Evolutionary conservation across 2,329 filamentous ascomycete species (phyloP).

Genomic region (Colletotrichum trifolii): DNA sequence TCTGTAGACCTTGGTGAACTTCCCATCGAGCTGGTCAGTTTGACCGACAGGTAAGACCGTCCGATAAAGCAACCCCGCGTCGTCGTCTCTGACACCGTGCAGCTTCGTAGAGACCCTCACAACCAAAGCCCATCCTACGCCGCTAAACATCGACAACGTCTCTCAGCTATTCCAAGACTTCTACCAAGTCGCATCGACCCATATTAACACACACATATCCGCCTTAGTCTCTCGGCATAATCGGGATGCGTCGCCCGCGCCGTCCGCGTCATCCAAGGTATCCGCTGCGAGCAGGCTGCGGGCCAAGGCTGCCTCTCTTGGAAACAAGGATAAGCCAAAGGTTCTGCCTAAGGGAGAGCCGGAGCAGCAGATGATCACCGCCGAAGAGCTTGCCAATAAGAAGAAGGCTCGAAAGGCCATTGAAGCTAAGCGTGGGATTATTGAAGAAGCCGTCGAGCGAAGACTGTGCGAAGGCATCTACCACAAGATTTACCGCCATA

Average conservation of each 20-base stretch:
- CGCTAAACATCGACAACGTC: constrained; percentile 84
- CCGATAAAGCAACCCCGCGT: not conserved
- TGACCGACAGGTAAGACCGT: constrained; percentile 80
- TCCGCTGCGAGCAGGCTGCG: constrained; percentile 68
- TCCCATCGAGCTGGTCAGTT: constrained; percentile 90
- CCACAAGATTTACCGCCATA: constrained; percentile 88
- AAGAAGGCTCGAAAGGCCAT: constrained; percentile 82
- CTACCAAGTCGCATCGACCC: constrained; percentile 81
- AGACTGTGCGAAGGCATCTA: constrained; percentile 88
- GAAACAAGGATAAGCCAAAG: constrained; percentile 63
- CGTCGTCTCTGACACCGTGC: constrained; percentile 26
- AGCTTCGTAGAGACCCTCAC: constrained; percentile 93
- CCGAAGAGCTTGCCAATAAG: constrained; percentile 82
- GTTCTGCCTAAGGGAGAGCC: constrained; percentile 53
- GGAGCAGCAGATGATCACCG: constrained; percentile 89
- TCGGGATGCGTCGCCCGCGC: constrained; percentile 70
- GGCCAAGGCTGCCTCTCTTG: constrained; percentile 65
- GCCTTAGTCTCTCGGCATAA: constrained; percentile 80
- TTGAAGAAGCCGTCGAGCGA: constrained; percentile 93
- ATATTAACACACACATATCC: constrained; percentile 89
- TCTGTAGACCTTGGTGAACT: constrained; percentile 86
- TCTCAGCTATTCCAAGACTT: constrained; percentile 95
- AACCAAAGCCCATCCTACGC: constrained; percentile 86
- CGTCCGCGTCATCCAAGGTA: constrained; percentile 64
- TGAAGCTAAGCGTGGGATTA: constrained; percentile 78